Conservation (phyloP, 2,329 filamentous ascomycete species). For the Botrytis squamosa region DNA sequence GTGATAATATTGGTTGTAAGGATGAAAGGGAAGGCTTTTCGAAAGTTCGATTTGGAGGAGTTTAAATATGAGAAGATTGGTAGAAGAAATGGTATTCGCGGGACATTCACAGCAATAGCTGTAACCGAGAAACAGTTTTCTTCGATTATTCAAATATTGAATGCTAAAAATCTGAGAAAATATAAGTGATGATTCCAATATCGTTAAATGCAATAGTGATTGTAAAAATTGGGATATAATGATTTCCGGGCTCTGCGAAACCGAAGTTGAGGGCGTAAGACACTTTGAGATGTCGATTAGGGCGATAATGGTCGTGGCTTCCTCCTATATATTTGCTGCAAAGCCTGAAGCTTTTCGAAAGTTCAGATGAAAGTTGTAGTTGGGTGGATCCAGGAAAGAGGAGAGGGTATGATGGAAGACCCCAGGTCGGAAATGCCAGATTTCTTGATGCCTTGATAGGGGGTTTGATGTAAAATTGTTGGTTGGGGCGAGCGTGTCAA, state of each 20-base stretch:
- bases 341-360: not conserved
- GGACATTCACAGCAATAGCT: conserved; percentile 1
- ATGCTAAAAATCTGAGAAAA: not conserved
- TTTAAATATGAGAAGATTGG: not conserved
- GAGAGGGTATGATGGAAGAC: not conserved
- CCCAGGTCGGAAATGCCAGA: not conserved
- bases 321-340: not conserved
- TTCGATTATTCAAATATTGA: not conserved
- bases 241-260: not conserved
- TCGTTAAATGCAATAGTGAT: not conserved
- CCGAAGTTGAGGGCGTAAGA: no score
- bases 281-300: not conserved
- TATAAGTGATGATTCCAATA: not conserved
- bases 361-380: not conserved
- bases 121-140: not conserved
- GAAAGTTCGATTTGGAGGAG: not conserved
- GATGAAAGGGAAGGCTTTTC: not conserved
- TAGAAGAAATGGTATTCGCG: no score
- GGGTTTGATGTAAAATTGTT: not conserved
- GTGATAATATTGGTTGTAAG: not conserved
- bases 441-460: not conserved
- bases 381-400: not conserved
- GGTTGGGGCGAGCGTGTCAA: not conserved
- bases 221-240: not conserved
- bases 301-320: not conserved